A percentile compares a stretch with the other conserved stretches of the same genome.
Evolutionary conservation across 768 basidiomycete species (phyloP).

Genomic region (Infundibulicybe gibba): DNA sequence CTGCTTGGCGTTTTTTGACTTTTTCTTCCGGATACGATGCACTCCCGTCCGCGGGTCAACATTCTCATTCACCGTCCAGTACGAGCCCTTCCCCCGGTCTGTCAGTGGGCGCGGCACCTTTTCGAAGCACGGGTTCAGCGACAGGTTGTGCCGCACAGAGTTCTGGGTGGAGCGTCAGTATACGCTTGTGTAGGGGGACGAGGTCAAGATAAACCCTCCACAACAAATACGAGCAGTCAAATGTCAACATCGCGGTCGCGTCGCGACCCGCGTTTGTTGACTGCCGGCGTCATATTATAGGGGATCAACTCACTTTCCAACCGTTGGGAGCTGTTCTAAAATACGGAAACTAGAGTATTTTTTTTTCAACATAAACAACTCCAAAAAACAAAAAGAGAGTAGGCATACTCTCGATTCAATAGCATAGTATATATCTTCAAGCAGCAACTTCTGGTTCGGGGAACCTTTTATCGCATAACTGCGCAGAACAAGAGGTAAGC

Average conservation of each 20-base stretch:
- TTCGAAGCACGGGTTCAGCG: constrained; percentile 87
- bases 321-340: constrained; percentile 83
- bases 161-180: constrained; percentile 50
- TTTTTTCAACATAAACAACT: constrained; percentile 6
- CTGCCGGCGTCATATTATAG: constrained; percentile 1
- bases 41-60: constrained; percentile 88
- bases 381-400: constrained; percentile 3
- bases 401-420: constrained; percentile 74
- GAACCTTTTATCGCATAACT: constrained; percentile 93
- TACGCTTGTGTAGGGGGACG: constrained; percentile 25
- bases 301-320: constrained; percentile 72
- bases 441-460: constrained; percentile 77
- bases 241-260: constrained; percentile 64
- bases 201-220: constrained; percentile 34
- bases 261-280: constrained; percentile 3
- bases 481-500: constrained; percentile 9
- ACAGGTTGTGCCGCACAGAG: constrained; percentile 87
- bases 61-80: constrained; percentile 90
- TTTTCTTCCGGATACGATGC: constrained; percentile 86
- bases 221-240: constrained; percentile 63
- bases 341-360: constrained; percentile 68
- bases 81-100: constrained; percentile 87
- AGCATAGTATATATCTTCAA: constrained; percentile 91
- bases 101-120: constrained; percentile 90
- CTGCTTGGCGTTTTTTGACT: constrained; percentile 55